Percentiles rank a stretch among this genome's conserved stretches.
Conservation (phyloP, 2,329 filamentous ascomycete species). For the Cladophialophora carrionii region DNA sequence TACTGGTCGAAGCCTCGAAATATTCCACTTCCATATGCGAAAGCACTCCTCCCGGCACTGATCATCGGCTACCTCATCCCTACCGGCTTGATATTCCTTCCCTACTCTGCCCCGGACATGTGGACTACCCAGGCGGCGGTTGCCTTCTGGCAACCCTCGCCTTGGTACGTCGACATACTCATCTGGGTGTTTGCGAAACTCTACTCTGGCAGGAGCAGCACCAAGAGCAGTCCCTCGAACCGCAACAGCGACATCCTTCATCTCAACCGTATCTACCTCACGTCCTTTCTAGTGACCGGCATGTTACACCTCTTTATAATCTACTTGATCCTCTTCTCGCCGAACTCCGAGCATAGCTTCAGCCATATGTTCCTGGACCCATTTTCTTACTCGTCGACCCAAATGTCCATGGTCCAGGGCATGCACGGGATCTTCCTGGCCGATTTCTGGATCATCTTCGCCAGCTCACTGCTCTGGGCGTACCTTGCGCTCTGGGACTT, state of each 20-base stretch:
- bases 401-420: constrained; percentile 32
- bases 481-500: constrained; percentile 36
- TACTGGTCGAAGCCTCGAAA: constrained; percentile 33
- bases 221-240: background rate
- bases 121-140: constrained; percentile 34
- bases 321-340: constrained; percentile 17
- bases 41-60: constrained; percentile 38
- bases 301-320: constrained; percentile 21
- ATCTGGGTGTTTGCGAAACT: constrained; percentile 28
- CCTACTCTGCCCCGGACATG: constrained; percentile 25
- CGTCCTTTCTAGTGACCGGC: constrained; percentile 21
- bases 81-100: constrained; percentile 38
- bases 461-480: constrained; percentile 35
- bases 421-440: constrained; percentile 39
- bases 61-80: constrained; percentile 39
- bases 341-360: constrained; percentile 28
- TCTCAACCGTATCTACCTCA: constrained; percentile 21
- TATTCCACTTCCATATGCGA: constrained; percentile 34
- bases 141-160: constrained; percentile 39
- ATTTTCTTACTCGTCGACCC: constrained; percentile 10
- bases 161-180: constrained; percentile 36
- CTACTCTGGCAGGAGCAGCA: constrained; percentile 5
- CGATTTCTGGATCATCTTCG: constrained; percentile 37
- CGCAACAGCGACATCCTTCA: constrained; percentile 22
- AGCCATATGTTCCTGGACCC: constrained; percentile 31